Percentiles rank a stretch among this genome's conserved stretches.
phyloP scores from a whole-genome alignment of 75 land plant species.

The Cryptomeria japonica region DNA sequence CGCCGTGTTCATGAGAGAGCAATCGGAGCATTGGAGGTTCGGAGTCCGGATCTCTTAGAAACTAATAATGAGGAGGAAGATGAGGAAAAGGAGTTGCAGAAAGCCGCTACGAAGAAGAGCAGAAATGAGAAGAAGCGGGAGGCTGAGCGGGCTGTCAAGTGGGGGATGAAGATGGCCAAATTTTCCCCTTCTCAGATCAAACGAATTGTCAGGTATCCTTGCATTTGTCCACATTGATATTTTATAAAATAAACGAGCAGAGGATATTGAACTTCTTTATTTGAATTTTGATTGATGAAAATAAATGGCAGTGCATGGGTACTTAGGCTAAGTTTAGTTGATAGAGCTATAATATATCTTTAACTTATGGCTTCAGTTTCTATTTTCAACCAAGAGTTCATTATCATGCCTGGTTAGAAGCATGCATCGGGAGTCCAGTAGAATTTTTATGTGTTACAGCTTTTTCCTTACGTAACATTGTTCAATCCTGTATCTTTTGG shows the following conservation, averaged over 20 bases:
- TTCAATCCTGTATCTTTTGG: too few relatives aligned
- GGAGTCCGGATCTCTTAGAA: background rate
- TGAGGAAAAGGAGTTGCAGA: background rate
- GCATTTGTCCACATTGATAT: background rate
- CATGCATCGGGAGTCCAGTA: background rate
- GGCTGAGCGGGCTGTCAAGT: slow-evolving; percentile 60
- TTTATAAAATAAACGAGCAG: background rate
- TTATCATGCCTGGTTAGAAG: background rate
- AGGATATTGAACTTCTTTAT: background rate
- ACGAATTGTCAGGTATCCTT: slow-evolving; percentile 57
- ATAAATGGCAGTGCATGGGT: background rate
- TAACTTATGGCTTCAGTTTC: background rate
- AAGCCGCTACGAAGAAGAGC: slow-evolving; percentile 38
- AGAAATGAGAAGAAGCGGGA: slow-evolving; percentile 80
- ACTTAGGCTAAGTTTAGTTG: background rate
- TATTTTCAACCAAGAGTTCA: background rate
- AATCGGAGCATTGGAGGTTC: background rate
- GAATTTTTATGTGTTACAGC: background rate
- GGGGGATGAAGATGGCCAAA: slow-evolving; percentile 70
- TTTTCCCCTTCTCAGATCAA: slow-evolving; percentile 68
- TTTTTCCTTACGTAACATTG: too few relatives aligned
- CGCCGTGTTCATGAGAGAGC: background rate
- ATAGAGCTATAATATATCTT: background rate
- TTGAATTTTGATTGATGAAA: background rate
- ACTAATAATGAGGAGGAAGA: background rate